phyloP scores from a whole-genome alignment of 2,329 filamentous ascomycete species.

The Trichoderma polysporum region DNA sequence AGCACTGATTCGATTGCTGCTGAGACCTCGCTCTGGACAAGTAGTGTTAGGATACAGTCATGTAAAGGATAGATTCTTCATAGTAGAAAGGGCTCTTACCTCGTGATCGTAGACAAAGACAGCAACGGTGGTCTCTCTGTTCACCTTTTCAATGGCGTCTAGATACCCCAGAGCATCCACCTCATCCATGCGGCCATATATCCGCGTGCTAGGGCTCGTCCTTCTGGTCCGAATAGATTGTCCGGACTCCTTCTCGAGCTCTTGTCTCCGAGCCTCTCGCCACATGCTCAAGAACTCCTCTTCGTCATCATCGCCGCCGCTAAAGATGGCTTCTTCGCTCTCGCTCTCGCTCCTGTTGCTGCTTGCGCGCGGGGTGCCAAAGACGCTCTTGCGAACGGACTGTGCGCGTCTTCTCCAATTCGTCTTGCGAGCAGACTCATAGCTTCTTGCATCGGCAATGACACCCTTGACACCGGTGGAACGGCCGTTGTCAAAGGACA shows the following conservation, averaged over 20 bases:
- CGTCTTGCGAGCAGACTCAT: slow-evolving; percentile 63
- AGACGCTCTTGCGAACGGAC: slow-evolving; percentile 55
- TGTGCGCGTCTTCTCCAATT: slow-evolving; percentile 55
- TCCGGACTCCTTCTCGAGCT: slow-evolving; percentile 66
- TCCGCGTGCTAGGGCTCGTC: slow-evolving; percentile 72
- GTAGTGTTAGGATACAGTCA: slow-evolving; percentile 26
- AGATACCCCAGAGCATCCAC: slow-evolving; percentile 91
- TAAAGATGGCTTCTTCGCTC: slow-evolving; percentile 44
- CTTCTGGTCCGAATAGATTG: slow-evolving; percentile 60
- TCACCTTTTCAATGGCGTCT: slow-evolving; percentile 92
- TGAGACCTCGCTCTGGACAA: slow-evolving; percentile 71
- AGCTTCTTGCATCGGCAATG: slow-evolving; percentile 78
- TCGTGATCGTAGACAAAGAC: slow-evolving; percentile 90
- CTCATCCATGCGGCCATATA: slow-evolving; percentile 75
- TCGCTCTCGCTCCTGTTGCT: slow-evolving; percentile 45
- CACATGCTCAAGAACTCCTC: slow-evolving; percentile 81
- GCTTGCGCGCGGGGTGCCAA: slow-evolving; percentile 42
- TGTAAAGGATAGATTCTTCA: too few relatives aligned
- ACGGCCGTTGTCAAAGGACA: slow-evolving; percentile 63
- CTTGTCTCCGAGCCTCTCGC: slow-evolving; percentile 75
- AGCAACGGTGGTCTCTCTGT: slow-evolving; percentile 77
- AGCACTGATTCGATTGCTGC: slow-evolving; percentile 77
- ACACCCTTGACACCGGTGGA: slow-evolving; percentile 84
- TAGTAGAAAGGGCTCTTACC: slow-evolving; percentile 53
- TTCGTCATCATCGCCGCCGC: slow-evolving; percentile 56